phyloP scores from a whole-genome alignment of 177 flowering plant genomes.

The Telopea speciosissima region DNA sequence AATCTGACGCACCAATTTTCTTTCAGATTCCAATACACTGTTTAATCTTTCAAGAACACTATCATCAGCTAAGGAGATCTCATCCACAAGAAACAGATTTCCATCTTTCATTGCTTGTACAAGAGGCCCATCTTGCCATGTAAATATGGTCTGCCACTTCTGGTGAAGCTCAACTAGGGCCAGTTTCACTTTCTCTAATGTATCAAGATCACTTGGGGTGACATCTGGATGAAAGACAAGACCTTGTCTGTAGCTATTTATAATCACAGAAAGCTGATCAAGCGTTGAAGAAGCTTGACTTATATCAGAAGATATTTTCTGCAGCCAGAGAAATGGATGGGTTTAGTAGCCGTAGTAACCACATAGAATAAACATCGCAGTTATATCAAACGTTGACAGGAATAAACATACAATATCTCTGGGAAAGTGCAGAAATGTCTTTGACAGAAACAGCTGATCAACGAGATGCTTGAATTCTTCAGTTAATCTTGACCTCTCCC shows the following conservation, averaged over 20 bases:
- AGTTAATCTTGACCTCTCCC: conserved; percentile 64
- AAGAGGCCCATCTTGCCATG: conserved; percentile 98
- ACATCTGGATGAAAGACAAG: conserved; percentile 29
- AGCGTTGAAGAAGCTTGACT: conserved; percentile 52
- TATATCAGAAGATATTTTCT: conserved; percentile 67
- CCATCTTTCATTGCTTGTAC: conserved; percentile 88
- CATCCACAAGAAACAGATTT: conserved; percentile 85
- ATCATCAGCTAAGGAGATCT: conserved; percentile 97
- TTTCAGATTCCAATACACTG: conserved; percentile 91
- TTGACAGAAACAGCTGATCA: conserved; percentile 40
- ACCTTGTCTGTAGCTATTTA: conserved; percentile 32
- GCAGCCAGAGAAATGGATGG: conserved; percentile 20
- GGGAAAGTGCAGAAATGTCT: conserved; percentile 34
- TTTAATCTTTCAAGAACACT: conserved; percentile 95
- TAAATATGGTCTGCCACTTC: conserved; percentile 77
- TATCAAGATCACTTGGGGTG: conserved; percentile 33
- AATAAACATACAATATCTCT: conserved; percentile 35
- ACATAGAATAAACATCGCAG: not conserved
- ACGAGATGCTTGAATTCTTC: conserved; percentile 40
- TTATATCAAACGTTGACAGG: not conserved
- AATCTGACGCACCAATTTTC: conserved; percentile 60
- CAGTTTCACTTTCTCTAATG: conserved; percentile 32
- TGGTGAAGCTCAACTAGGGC: conserved; percentile 40
- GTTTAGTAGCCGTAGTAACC: not conserved
- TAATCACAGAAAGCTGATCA: conserved; percentile 29